Base-by-base conservation (phyloP, 2,329 filamentous ascomycete species). In the Pseudogymnoascus sp. region DNA sequence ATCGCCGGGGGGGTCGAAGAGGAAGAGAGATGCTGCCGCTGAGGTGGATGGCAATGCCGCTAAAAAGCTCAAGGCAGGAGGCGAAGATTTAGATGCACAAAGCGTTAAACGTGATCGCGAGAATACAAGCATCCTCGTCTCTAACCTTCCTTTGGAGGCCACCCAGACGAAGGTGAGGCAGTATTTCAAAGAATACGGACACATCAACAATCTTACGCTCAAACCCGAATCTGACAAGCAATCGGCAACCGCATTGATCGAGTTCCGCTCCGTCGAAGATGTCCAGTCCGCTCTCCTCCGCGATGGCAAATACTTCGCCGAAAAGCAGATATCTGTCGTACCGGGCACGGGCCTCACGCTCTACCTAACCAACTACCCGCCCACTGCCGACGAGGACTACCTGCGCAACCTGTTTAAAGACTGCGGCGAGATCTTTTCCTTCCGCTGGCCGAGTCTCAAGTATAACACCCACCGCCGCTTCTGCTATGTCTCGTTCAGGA, bases 401-500 rank as follows among this genome's bases (percentile, higher is more conserved):
- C 82, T 95, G 21, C 83, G 84, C 42, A 75, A 83, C 37, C 76
- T 93, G 2, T 93, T 93, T 75, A 80, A 82, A 65, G 80, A 84
- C 64, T 93, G 87, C 71, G 95, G 95, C 47, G 86, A 93, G 47
- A 87, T 99, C 63, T 81, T 96, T 63, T 90, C 88, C 70, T 83
- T 97, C 62, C 88, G 95, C 21, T 95, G 95, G 77, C 95, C 95
- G 1, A 96, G 91, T 64, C 83, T 99, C 61, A 96, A 96, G 73
- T 92, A 83, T 75, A 93, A 97, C 71, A 87, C 88, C 1, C 87
- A 90, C 69, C 90, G 95, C 34, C 88, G 95, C 23, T 99, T 99
- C 77, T 97, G 93, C 78, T 99, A 99, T 74, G 82, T 97, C 5
- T 91, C 96, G n/a, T 97, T 97, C 73, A 82, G 86, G 59, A 85